Conservation (phyloP, 2,329 filamentous ascomycete species). For the Sclerotinia glacialis region DNA sequence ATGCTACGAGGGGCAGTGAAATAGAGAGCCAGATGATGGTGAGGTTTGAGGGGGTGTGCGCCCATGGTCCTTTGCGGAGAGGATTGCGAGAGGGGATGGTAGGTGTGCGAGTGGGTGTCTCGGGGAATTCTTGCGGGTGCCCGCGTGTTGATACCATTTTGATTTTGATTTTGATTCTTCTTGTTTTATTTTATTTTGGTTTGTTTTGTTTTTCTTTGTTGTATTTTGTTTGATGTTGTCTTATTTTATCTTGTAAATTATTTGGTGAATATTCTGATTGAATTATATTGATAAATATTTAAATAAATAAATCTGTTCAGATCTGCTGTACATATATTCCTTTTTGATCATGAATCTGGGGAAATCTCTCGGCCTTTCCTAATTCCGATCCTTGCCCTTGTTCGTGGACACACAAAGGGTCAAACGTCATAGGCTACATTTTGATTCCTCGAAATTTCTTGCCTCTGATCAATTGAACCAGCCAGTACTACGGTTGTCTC, state of each 20-base stretch:
- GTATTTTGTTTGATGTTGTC: background rate
- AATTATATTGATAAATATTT: background rate
- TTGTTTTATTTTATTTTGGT: no score
- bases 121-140: constrained; percentile 51
- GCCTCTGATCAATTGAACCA: background rate
- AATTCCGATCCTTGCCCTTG: constrained; percentile 12
- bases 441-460: constrained; percentile 3
- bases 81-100: background rate
- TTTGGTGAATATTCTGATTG: background rate
- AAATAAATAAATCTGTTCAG: background rate
- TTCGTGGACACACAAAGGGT: constrained; percentile 9
- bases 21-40: constrained; percentile 59
- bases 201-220: no score
- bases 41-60: constrained; percentile 58
- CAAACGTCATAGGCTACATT: constrained; percentile 22
- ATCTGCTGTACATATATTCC: background rate
- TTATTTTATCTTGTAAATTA: background rate
- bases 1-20: constrained; percentile 64
- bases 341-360: constrained; percentile 16
- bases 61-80: constrained; percentile 43
- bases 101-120: constrained; percentile 34
- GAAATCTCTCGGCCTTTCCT: constrained; percentile 22
- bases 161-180: no score
- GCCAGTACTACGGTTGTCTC: no score
- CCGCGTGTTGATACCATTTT: constrained; percentile 52